These are phyloP conservation scores for Pisolithus marmoratus DNA, from an alignment of 768 basidiomycete species.

Conservation along the genomic window DNA sequence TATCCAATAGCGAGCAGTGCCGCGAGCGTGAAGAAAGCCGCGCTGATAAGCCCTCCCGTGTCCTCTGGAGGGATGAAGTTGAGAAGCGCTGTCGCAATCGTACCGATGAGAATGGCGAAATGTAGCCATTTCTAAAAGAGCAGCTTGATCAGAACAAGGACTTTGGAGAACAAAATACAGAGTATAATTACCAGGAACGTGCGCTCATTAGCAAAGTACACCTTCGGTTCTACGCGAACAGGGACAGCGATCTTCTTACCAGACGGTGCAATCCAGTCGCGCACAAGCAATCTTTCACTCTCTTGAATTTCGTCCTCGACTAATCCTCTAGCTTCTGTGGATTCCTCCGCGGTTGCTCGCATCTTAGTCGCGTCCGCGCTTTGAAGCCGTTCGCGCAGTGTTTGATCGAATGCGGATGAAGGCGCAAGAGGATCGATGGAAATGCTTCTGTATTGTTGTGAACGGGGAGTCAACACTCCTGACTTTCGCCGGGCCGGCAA, in stretches of 20 bases:
- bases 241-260: conserved; percentile 92
- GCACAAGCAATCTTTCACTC: conserved; percentile 54
- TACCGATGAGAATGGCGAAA: conserved; percentile 79
- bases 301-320: conserved; percentile 32
- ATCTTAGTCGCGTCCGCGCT: conserved; percentile 26
- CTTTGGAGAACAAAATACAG: neutral
- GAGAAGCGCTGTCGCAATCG: conserved; percentile 84
- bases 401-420: conserved; percentile 79
- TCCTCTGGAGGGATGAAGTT: conserved; percentile 78
- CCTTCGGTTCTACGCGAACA: conserved; percentile 96
- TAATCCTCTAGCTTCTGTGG: conserved; percentile 29
- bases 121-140: conserved; percentile 77
- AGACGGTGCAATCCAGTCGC: conserved; percentile 70
- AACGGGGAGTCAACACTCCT: conserved; percentile 11
- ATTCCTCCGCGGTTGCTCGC: conserved; percentile 8
- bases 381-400: conserved; percentile 61
- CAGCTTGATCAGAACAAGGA: too few relatives aligned
- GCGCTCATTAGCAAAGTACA: conserved; percentile 93
- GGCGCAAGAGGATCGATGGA: conserved; percentile 86
- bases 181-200: conserved; percentile 76
- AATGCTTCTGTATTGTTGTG: conserved; percentile 31
- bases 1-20: conserved; percentile 87
- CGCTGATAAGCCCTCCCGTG: conserved; percentile 75
- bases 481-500: conserved; percentile 23
- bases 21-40: conserved; percentile 83